phyloP scores from a whole-genome alignment of 1,284 basidiomycete genomes.

The Rhodotorula mucilaginosa region DNA sequence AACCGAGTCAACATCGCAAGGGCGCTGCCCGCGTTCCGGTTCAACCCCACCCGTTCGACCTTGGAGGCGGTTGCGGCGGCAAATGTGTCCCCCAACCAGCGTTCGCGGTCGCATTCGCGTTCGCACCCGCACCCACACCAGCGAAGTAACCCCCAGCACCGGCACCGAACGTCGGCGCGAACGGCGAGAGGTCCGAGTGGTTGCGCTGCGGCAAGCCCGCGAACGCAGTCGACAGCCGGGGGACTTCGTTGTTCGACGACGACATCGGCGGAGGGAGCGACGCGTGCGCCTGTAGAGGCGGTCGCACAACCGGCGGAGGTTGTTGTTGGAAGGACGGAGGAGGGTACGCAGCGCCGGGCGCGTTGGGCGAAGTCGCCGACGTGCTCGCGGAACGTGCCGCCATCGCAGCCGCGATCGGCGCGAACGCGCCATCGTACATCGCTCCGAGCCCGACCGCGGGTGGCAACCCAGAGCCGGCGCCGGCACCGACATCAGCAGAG shows the following conservation, averaged over 20 bases:
- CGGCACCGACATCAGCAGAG: not conserved
- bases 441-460: not conserved
- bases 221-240: slow-evolving; percentile 8
- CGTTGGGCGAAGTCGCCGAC: not conserved
- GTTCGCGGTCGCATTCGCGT: too few relatives aligned
- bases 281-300: not conserved
- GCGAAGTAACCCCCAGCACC: too few relatives aligned
- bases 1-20: too few relatives aligned
- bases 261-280: not conserved
- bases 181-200: not conserved
- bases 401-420: not conserved
- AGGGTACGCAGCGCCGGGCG: not conserved
- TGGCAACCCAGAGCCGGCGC: not conserved
- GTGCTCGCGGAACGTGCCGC: too few relatives aligned
- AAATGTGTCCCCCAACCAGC: too few relatives aligned
- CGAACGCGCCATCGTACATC: not conserved
- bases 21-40: not conserved
- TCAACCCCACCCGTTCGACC: slow-evolving; percentile 2
- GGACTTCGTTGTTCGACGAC: not conserved
- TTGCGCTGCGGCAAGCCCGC: not conserved
- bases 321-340: not conserved
- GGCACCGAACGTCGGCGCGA: not conserved
- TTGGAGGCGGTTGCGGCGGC: not conserved
- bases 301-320: not conserved
- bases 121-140: too few relatives aligned